A percentile compares a stretch with the other conserved stretches of the same genome.
phyloP scores from a whole-genome alignment of 306 rosid genomes.

The Malus orientalis region DNA sequence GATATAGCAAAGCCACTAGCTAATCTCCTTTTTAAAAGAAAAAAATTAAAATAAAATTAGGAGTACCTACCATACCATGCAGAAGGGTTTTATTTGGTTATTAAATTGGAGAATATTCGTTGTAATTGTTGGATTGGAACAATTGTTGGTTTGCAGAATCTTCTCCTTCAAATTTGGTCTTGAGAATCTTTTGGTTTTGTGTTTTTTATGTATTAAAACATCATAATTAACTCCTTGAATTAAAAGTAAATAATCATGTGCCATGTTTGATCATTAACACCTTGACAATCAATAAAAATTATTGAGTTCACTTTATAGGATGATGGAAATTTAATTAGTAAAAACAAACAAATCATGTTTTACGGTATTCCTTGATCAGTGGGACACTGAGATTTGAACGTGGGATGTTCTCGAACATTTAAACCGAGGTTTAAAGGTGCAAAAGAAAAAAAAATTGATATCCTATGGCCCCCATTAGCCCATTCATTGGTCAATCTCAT shows the following conservation, averaged over 20 bases:
- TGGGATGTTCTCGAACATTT: background rate
- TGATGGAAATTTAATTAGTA: background rate
- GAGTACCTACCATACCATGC: slow-evolving; percentile 1
- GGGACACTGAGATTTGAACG: background rate
- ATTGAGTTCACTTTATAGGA: background rate
- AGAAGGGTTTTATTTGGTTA: background rate
- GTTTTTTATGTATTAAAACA: background rate
- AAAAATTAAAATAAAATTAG: background rate
- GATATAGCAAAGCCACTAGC: too few species aligned
- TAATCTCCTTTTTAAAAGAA: background rate
- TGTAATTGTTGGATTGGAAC: background rate
- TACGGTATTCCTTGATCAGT: too few species aligned
- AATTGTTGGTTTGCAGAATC: background rate
- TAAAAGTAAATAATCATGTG: background rate
- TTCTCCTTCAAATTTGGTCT: background rate
- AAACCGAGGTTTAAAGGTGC: background rate
- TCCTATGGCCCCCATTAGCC: too few species aligned
- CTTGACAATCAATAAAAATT: background rate
- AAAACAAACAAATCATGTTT: background rate
- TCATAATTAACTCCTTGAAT: slow-evolving; percentile 7
- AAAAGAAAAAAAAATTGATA: background rate
- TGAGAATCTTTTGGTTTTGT: background rate
- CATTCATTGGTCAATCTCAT: accelerated
- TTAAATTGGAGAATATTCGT: background rate
- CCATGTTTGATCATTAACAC: background rate